Conservation (phyloP, 2,329 filamentous ascomycete genomes). For the Hysterium pulicare region DNA sequence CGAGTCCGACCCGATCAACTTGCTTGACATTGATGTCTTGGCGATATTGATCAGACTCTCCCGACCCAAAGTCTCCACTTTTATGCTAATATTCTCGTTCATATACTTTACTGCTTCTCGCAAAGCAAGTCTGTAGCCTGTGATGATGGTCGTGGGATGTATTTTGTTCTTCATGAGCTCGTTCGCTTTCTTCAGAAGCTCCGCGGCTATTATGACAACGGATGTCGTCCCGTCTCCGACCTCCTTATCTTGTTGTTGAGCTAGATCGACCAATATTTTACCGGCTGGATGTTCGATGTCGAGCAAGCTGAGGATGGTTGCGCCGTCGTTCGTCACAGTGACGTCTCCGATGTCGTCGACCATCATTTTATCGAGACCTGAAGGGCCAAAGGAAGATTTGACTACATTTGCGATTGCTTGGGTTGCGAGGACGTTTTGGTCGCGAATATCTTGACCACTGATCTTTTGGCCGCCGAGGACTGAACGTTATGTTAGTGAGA, state of each 20-base stretch:
- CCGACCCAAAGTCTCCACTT: conserved; percentile 85
- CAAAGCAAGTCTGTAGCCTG: conserved; percentile 90
- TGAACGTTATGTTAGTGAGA: conserved; percentile 36
- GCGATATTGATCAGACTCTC: conserved; percentile 93
- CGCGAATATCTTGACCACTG: conserved; percentile 90
- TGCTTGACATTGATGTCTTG: conserved; percentile 98
- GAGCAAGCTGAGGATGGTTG: conserved; percentile 89
- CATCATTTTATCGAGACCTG: conserved; percentile 99
- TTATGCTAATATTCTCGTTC: conserved; percentile 96
- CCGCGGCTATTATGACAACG: conserved; percentile 93
- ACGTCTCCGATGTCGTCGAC: conserved; percentile 99
- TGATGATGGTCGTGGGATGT: conserved; percentile 99
- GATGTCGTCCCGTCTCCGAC: conserved; percentile 98
- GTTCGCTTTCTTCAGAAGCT: conserved; percentile 89
- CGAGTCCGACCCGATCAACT: conserved; percentile 93
- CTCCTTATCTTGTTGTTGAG: conserved; percentile 98
- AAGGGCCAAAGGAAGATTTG: conserved; percentile 97
- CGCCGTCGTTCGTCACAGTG: conserved; percentile 97
- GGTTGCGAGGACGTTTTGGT: conserved; percentile 95
- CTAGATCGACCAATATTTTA: conserved; percentile 96
- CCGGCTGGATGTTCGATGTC: conserved; percentile 97
- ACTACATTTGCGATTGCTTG: conserved; percentile 98
- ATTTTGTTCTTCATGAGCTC: conserved; percentile 99
- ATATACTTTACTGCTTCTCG: conserved; percentile 98
- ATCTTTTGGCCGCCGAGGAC: conserved; percentile 97